Percentiles rank a stretch among this genome's conserved stretches.
These are phyloP conservation scores for Boeremia lycopersici DNA, from an alignment of 2,329 filamentous ascomycete species.

Conservation along the genomic window DNA sequence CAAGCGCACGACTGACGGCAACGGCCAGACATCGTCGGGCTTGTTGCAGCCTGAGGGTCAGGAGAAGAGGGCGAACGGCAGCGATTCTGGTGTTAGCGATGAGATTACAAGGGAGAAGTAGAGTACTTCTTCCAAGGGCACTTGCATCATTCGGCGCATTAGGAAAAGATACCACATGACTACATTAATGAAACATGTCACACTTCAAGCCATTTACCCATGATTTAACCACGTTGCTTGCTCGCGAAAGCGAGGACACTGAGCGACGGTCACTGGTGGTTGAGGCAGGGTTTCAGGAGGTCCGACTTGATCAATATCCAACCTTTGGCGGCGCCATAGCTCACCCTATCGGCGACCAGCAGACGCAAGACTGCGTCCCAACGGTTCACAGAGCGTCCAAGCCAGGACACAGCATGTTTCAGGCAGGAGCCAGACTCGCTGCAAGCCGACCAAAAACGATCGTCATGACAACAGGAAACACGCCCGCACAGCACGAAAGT, in stretches of 20 bases:
- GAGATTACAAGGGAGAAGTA: slow-evolving; percentile 16
- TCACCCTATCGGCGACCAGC: slow-evolving; percentile 2
- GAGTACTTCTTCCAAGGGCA: neutral
- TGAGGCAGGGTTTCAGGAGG: neutral
- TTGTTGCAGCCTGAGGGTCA: slow-evolving; percentile 11
- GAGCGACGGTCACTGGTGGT: neutral
- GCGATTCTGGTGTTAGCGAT: slow-evolving; percentile 13
- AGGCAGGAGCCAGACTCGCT: slow-evolving; percentile 5
- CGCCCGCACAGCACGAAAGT: slow-evolving; percentile 1
- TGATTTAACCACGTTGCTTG: neutral
- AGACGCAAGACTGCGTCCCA: slow-evolving; percentile 17
- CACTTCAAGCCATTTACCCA: neutral
- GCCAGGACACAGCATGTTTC: slow-evolving; percentile 11
- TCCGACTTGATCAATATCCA: slow-evolving; percentile 7
- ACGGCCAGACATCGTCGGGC: slow-evolving; percentile 18
- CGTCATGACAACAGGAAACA: slow-evolving; percentile 10
- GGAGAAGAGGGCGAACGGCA: slow-evolving; percentile 25
- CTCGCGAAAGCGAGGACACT: neutral
- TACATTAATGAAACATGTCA: slow-evolving; percentile 10
- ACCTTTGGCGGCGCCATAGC: slow-evolving; percentile 5
- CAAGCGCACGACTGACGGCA: slow-evolving; percentile 32
- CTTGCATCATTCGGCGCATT: slow-evolving; percentile 4
- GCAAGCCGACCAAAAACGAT: slow-evolving; percentile 2
- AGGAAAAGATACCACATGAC: slow-evolving; percentile 15
- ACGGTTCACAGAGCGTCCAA: slow-evolving; percentile 16